These are phyloP conservation scores for Benincasa hispida DNA, from an alignment of 306 rosid species.

Conservation along the genomic window DNA sequence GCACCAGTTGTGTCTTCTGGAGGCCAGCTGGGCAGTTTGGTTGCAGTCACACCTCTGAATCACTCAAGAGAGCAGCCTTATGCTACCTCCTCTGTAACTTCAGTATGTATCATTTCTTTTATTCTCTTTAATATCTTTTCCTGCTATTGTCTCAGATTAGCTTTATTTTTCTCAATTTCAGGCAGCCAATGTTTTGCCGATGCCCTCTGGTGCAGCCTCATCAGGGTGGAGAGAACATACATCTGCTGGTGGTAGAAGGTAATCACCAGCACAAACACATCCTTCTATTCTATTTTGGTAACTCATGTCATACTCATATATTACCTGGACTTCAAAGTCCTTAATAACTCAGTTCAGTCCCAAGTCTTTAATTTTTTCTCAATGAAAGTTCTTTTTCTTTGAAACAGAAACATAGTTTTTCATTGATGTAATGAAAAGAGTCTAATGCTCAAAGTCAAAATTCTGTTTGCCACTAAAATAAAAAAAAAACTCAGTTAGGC, in stretches of 20 bases:
- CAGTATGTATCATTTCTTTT: conserved; percentile 28
- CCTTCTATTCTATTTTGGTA: background rate
- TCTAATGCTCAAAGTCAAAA: too few species aligned
- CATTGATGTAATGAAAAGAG: too few species aligned
- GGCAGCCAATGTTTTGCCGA: conserved; percentile 33
- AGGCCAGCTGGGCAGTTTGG: conserved; percentile 28
- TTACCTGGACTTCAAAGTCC: background rate
- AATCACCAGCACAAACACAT: background rate
- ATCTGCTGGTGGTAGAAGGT: conserved; percentile 81
- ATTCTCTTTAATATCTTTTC: background rate
- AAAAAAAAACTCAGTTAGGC: background rate
- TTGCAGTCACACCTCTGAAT: conserved; percentile 30
- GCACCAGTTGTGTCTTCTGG: conserved; percentile 34
- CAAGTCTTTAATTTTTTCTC: background rate
- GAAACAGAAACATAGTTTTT: too few species aligned
- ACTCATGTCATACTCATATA: background rate
- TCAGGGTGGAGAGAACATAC: conserved; percentile 84
- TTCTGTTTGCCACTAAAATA: background rate
- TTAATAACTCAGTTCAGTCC: background rate
- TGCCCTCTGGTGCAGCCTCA: conserved; percentile 23
- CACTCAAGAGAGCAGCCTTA: conserved; percentile 36
- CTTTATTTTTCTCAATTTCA: conserved; percentile 16
- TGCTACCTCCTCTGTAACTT: conserved; percentile 26
- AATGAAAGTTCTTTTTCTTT: background rate
- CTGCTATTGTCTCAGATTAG: background rate